Evolutionary conservation across 768 basidiomycete species (phyloP), one percentile per base, ranked within the genome.

Genomic region (Antrodiella citrinella): DNA sequence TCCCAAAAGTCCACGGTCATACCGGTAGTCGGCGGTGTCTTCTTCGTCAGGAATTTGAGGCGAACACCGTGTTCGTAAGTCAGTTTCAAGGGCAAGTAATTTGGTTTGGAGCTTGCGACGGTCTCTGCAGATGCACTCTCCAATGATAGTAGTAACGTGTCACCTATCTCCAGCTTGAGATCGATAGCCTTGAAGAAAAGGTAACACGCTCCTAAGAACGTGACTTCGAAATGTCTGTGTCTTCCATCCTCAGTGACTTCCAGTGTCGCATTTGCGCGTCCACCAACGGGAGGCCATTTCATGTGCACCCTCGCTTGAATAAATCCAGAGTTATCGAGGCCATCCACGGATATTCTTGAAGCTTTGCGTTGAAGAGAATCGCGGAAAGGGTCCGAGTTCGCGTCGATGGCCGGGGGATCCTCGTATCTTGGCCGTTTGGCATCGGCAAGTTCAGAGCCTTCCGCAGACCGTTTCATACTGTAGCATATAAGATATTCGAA

Each of bases 121-220:
- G 43, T 63, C 30, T 65, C 64, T 19, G 78, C 51, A 22, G 50
- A 52, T 21, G 66, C 66, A 1, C 77, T 77, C 51, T 68, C 72
- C 18, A 82, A 67, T 15, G 74, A 68, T n/a, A 83, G 47, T n/a
- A 61, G 61, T 21, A 83, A 56, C 38, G 64, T 63, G 49, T 78
- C 74, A 2, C 65, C 62, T 4, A 73, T 62, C 30, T 67, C 62
- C 51, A 80, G 67, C 26, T 65, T 47, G 7, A 82, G 61, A 11
- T 35, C 39, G 3, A 44, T 52, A 20, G 64, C 55, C 7, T 60
- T 47, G 41, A 74, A 65, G 52, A 66, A 62, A 1, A 65, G 51
- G 21, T 62, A 42, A 35, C 54, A 59, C 10, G 26, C 19, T 2
- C 70, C 68, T 3, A 65, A 57, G 18, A 78, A 60, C 44, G 65